phyloP scores from a whole-genome alignment of 2,329 filamentous ascomycete species.

The Apiospora kogelbergensis region DNA sequence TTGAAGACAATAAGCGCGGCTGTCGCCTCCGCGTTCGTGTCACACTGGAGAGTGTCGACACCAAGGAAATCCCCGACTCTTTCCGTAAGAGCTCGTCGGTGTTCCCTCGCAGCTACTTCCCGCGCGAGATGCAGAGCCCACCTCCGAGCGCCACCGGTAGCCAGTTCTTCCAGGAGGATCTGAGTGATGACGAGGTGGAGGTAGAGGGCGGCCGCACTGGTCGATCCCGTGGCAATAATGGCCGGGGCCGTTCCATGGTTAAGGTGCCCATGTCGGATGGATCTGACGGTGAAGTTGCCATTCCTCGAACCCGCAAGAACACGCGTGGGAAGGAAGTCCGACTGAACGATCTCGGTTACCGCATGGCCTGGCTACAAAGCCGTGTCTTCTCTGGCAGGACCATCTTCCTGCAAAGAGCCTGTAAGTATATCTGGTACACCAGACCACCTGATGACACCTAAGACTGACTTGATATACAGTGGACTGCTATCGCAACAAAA shows the following conservation, averaged over 20 bases:
- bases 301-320: conserved; percentile 70
- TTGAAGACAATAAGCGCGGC: conserved; percentile 83
- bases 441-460: neutral
- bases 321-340: conserved; percentile 81
- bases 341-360: conserved; percentile 88
- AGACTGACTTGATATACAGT: conserved; percentile 52
- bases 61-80: conserved; percentile 93
- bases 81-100: conserved; percentile 90
- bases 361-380: conserved; percentile 96
- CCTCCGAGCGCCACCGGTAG: conserved; percentile 74
- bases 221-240: conserved; percentile 35
- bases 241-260: conserved; percentile 44
- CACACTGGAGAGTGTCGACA: conserved; percentile 89
- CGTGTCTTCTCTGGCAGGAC: conserved; percentile 84
- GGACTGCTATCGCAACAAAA: conserved; percentile 74
- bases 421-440: conserved; percentile 61
- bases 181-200: conserved; percentile 56
- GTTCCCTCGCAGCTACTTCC: conserved; percentile 88
- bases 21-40: conserved; percentile 85
- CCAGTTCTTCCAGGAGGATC: conserved; percentile 70
- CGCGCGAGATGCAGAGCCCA: conserved; percentile 87
- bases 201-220: conserved; percentile 46
- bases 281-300: conserved; percentile 69
- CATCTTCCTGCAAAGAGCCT: conserved; percentile 84
- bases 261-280: conserved; percentile 69